phyloP scores from a whole-genome alignment of 2,329 filamentous ascomycete species.

The Tolypocladium paradoxum region DNA sequence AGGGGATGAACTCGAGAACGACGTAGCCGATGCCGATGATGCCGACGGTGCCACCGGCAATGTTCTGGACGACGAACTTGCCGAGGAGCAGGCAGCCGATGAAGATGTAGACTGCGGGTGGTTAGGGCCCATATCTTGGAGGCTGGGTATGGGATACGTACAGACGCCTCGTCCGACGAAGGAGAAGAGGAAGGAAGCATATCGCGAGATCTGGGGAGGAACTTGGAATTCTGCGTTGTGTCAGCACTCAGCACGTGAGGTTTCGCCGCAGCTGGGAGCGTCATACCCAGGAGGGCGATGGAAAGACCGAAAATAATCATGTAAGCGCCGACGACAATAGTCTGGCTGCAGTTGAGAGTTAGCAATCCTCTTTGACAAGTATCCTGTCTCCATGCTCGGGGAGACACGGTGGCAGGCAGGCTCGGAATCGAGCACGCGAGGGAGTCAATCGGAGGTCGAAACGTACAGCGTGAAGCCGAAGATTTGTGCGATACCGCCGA shows the following conservation, averaged over 20 bases:
- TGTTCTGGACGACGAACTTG: slow-evolving; percentile 52
- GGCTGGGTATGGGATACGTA: slow-evolving; percentile 38
- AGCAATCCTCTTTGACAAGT: not conserved
- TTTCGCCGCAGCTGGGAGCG: not conserved
- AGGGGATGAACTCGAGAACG: slow-evolving; percentile 64
- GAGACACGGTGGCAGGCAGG: not conserved
- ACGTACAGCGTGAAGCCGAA: slow-evolving; percentile 52
- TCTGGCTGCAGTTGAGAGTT: slow-evolving; percentile 4
- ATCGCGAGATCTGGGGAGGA: slow-evolving; percentile 81
- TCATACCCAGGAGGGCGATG: slow-evolving; percentile 53
- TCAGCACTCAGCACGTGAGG: slow-evolving; percentile 9
- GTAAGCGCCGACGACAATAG: slow-evolving; percentile 73
- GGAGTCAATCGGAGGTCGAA: not conserved
- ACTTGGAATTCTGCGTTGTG: slow-evolving; percentile 70
- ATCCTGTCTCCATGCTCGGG: not conserved
- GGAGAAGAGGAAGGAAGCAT: slow-evolving; percentile 95
- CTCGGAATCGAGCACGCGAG: not conserved
- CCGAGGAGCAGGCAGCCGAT: slow-evolving; percentile 77
- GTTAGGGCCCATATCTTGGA: not conserved
- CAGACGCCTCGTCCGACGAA: slow-evolving; percentile 92
- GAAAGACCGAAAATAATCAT: slow-evolving; percentile 82
- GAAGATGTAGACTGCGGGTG: slow-evolving; percentile 78
- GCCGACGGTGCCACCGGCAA: slow-evolving; percentile 69
- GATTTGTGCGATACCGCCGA: slow-evolving; percentile 71
- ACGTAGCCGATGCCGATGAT: slow-evolving; percentile 69